Evolutionary conservation across 192 early-diverging fungal genomes (phyloP), one percentile per base, ranked within the genome.

Genomic region (Linnemannia elongata): DNA sequence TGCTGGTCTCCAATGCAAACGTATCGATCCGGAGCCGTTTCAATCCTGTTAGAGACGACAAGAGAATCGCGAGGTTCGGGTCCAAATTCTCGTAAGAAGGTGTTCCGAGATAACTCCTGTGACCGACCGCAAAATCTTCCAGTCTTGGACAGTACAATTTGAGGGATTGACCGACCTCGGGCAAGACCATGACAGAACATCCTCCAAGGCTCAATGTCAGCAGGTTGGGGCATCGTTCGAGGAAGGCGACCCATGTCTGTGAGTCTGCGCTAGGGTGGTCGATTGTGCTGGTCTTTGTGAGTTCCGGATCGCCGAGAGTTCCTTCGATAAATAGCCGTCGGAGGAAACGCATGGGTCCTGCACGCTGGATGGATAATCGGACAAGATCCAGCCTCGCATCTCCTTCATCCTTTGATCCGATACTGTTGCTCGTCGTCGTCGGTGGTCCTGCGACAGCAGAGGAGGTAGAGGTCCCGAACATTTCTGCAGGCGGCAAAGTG

Each of bases 201-300:
- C 27, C 60, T 15, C 60, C 60, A 33, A 66, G 60, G 12, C 27
- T 30, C 27, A 66, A 3, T 33, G 60, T 66, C 12, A 66, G 60
- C 60, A 66, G 60, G 27, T 66, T 66, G 60, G 60, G 60, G 30
- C 60, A 66, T 15, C 60, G 60, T 33, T 66, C 60, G 30, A 66
- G 30, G 30, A 66, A 66, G 27, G 60, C 60, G 30, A 66, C 30
- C 60, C 60, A 66, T 3, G 60, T 66, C 27, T 66, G 60, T 12
- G 60, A 66, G 27, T 66, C 60, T 30, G 60, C 10, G 13, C 12
- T 30, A 1, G 30, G 60, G 3, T n/a, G 55, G 27, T 10, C 24
- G 27, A 30, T 15, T 27, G n/a, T 66, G 30, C 27, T 66, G 30
- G 8, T 15, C 13, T 33, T 4, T 12, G 27, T n/a, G 17, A 57